Evolutionary conservation across 140 eudicot species (phyloP).

Genomic region (Stevia rebaudiana): DNA sequence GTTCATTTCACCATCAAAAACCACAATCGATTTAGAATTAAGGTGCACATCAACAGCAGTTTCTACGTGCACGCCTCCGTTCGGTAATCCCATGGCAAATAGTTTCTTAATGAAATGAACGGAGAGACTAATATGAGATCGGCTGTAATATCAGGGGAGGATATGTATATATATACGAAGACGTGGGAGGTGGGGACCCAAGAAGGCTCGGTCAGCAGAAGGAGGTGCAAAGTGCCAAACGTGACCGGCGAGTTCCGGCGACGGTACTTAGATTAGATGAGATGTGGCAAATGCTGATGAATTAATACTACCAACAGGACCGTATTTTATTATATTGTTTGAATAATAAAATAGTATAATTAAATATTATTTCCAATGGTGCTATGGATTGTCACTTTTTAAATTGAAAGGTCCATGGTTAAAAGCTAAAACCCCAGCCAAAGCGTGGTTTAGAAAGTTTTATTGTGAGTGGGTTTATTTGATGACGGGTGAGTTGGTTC

Average conservation of each 20-base stretch:
- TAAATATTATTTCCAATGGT: no score
- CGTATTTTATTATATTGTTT: background rate
- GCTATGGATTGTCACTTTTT: no score
- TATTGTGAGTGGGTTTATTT: no score
- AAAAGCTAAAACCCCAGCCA: no score
- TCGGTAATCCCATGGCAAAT: slow-evolving; percentile 24
- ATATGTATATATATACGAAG: background rate
- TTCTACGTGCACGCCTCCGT: background rate
- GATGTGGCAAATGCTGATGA: background rate
- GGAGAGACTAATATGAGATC: background rate
- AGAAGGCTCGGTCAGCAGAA: slow-evolving; percentile 19
- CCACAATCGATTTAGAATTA: slow-evolving; percentile 15
- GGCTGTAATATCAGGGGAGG: background rate
- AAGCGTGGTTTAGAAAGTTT: no score
- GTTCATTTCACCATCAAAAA: background rate
- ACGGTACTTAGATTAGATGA: slow-evolving; percentile 8
- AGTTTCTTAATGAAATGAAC: background rate
- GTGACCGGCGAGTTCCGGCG: slow-evolving; percentile 45
- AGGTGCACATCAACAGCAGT: background rate
- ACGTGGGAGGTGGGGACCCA: background rate
- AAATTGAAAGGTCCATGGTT: no score
- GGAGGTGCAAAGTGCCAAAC: slow-evolving; percentile 33
- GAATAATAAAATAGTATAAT: background rate
- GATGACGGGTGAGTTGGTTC: no score
- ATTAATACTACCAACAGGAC: background rate